phyloP scores from a whole-genome alignment of 257 asterid genomes.

The Plantago major region DNA sequence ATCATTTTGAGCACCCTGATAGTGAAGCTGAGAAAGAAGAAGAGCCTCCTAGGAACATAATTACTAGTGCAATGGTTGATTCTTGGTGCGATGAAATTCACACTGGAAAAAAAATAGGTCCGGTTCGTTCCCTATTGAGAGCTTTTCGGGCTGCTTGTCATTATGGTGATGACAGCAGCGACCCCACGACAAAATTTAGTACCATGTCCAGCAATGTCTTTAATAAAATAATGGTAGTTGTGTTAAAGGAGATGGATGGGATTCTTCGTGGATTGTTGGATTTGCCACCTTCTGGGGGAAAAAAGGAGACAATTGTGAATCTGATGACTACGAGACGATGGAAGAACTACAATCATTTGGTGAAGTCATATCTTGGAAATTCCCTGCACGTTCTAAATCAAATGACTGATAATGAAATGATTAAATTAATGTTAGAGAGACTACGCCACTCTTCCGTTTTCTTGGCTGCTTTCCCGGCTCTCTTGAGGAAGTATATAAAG shows the following conservation, averaged over 20 bases:
- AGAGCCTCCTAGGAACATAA: slow-evolving; percentile 44
- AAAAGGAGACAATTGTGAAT: slow-evolving; percentile 55
- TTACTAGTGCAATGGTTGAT: slow-evolving; percentile 82
- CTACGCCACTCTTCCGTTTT: slow-evolving; percentile 61
- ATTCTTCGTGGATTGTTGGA: slow-evolving; percentile 64
- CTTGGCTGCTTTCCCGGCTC: slow-evolving; percentile 84
- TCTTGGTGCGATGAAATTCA: slow-evolving; percentile 63
- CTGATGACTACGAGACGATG: slow-evolving; percentile 57
- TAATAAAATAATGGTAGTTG: slow-evolving; percentile 82
- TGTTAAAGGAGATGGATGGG: slow-evolving; percentile 86
- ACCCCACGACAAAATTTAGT: slow-evolving; percentile 49
- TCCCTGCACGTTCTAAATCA: slow-evolving; percentile 83
- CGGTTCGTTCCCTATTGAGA: slow-evolving; percentile 72
- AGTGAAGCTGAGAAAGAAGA: slow-evolving; percentile 32
- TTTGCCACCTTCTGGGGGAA: slow-evolving; percentile 64
- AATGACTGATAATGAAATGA: slow-evolving; percentile 89
- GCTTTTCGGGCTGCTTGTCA: slow-evolving; percentile 90
- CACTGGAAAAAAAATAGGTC: slow-evolving; percentile 52
- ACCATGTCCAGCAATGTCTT: slow-evolving; percentile 84
- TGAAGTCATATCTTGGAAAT: slow-evolving; percentile 95
- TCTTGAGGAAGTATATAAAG: slow-evolving; percentile 85
- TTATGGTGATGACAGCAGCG: slow-evolving; percentile 80
- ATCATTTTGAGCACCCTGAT: slow-evolving; percentile 26
- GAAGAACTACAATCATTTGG: slow-evolving; percentile 77
- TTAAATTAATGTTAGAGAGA: slow-evolving; percentile 68